Conservation (phyloP, 176 grass and related monocot species). For the Carex pumila region DNA sequence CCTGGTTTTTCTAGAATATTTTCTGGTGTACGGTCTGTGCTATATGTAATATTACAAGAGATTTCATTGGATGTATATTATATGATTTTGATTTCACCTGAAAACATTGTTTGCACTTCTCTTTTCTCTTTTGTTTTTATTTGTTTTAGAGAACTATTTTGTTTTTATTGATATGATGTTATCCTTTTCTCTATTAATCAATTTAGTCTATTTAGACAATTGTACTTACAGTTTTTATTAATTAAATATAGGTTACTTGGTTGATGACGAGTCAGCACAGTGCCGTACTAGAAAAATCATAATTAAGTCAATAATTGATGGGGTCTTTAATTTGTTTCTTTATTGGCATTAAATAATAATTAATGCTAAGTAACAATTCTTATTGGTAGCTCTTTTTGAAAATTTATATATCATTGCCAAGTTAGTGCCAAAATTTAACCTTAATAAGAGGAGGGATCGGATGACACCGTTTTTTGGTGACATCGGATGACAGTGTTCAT, state of each 20-base stretch:
- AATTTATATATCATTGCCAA: neutral
- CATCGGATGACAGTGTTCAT: no score
- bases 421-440: conserved; percentile 1
- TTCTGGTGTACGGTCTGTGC: neutral
- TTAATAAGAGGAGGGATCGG: no score
- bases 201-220: neutral
- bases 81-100: neutral
- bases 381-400: neutral
- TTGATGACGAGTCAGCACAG: neutral
- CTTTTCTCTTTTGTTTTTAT: neutral
- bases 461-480: no score
- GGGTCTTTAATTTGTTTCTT: neutral
- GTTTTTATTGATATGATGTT: neutral
- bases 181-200: neutral
- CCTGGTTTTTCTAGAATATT: conserved; percentile 1
- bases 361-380: neutral
- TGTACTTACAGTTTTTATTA: neutral
- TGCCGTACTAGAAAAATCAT: neutral
- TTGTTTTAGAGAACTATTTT: neutral
- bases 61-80: neutral
- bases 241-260: conserved; percentile 7
- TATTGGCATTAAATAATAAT: neutral
- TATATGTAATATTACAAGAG: neutral
- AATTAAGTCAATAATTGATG: neutral
- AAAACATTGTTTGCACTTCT: neutral